Percentiles rank a stretch among this genome's conserved stretches.
Evolutionary conservation across 768 basidiomycete genomes (phyloP).

Genomic region (Phanerodontia chrysosporium): DNA sequence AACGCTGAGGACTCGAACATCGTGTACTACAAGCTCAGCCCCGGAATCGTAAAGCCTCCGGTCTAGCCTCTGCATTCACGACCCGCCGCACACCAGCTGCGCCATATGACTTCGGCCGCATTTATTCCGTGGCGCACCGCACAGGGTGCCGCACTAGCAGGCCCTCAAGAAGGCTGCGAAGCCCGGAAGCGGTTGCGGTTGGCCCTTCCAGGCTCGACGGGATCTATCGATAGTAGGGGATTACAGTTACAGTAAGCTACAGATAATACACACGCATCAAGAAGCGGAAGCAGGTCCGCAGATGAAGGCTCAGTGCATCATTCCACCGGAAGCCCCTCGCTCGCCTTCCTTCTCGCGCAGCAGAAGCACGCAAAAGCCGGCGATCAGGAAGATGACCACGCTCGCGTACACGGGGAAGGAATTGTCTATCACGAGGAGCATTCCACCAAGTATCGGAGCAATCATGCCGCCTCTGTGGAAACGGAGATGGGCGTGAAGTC

Average conservation of each 20-base stretch:
- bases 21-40: conserved; percentile 79
- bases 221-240: not conserved
- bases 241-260: not conserved
- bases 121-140: not conserved
- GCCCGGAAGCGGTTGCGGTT: not conserved
- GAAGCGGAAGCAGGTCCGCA: not conserved
- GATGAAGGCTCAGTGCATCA: conserved; percentile 2
- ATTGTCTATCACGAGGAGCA: conserved; percentile 59
- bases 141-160: not conserved
- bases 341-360: conserved; percentile 50
- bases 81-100: not conserved
- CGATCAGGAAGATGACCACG: conserved; percentile 58
- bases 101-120: not conserved
- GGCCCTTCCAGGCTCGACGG: not conserved
- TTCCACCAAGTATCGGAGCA: conserved; percentile 76
- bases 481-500: conserved; percentile 6
- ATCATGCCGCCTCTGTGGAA: conserved; percentile 77
- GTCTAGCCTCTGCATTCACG: conserved; percentile 29
- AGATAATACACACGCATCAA: not conserved
- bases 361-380: conserved; percentile 58
- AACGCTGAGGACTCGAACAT: conserved; percentile 76
- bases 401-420: conserved; percentile 77
- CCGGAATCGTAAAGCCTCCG: conserved; percentile 72
- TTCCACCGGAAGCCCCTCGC: conserved; percentile 12
- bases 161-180: not conserved